Conservation (phyloP, 129 eudicot species). For the Silybum marianum region DNA sequence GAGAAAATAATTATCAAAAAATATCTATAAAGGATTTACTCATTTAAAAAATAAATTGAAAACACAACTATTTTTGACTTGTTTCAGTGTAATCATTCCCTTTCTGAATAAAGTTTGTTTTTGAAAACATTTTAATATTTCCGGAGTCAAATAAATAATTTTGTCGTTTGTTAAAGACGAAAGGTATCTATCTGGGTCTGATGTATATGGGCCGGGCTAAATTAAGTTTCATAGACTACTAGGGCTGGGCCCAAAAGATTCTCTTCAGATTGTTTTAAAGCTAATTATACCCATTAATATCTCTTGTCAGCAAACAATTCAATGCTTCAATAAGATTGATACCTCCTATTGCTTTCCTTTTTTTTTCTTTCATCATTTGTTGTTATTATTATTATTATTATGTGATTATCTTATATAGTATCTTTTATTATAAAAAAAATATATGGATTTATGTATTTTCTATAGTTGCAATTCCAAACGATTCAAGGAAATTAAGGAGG, state of each 20-base stretch:
- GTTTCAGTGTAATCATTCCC: too few relatives aligned
- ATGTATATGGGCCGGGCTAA: not conserved
- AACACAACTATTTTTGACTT: not conserved
- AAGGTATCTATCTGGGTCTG: not conserved
- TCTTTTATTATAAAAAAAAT: too few relatives aligned
- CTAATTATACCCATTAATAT: slow-evolving; percentile 5
- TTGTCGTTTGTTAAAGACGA: not conserved
- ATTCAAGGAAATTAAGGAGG: too few relatives aligned
- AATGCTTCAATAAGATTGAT: not conserved
- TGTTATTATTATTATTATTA: too few relatives aligned
- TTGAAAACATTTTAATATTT: too few relatives aligned
- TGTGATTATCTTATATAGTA: too few relatives aligned
- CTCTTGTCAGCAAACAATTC: not conserved
- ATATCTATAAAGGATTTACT: too few relatives aligned
- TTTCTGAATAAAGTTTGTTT: too few relatives aligned
- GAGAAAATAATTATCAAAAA: too few relatives aligned
- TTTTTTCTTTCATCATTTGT: not conserved
- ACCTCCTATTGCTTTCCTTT: not conserved
- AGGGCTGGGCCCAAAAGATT: not conserved
- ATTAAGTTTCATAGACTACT: not conserved
- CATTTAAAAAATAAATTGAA: too few relatives aligned
- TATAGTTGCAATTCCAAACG: too few relatives aligned
- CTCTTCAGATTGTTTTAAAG: not conserved
- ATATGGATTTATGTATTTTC: too few relatives aligned
- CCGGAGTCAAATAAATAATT: not conserved